phyloP scores from a whole-genome alignment of 495 filamentous ascomycete species.

The Terfezia claveryi region DNA sequence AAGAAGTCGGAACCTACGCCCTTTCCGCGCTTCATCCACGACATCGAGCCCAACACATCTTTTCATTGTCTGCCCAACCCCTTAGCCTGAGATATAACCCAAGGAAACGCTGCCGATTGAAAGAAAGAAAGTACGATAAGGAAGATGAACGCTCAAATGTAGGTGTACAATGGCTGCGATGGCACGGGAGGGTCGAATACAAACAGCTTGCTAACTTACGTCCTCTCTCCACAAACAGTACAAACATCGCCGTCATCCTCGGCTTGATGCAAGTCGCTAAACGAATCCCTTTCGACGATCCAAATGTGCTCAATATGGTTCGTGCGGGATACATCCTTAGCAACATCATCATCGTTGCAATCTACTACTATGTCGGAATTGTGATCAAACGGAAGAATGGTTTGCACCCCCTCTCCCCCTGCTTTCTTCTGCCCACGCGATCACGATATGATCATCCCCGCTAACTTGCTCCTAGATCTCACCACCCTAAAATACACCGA shows the following conservation, averaged over 20 bases:
- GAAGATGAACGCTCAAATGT: no score
- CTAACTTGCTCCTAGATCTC: slow-evolving; percentile 37
- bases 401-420: slow-evolving; percentile 23
- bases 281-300: slow-evolving; percentile 85
- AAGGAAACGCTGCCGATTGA: no score
- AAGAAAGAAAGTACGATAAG: no score
- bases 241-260: slow-evolving; percentile 82
- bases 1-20: no score
- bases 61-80: no score
- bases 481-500: slow-evolving; percentile 98
- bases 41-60: no score
- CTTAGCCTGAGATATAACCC: no score
- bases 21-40: no score
- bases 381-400: slow-evolving; percentile 90
- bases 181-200: no score
- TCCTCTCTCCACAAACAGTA: slow-evolving; percentile 27
- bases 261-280: slow-evolving; percentile 97
- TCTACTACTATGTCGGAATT: slow-evolving; percentile 64
- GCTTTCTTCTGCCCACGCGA: not conserved
- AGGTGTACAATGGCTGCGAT: no score
- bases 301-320: slow-evolving; percentile 58
- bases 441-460: not conserved
- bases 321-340: slow-evolving; percentile 67
- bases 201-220: no score
- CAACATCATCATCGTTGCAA: slow-evolving; percentile 62